Evolutionary conservation across 306 rosid species (phyloP), one percentile per base, ranked within the genome.

Genomic region (Cucurbita moschata): DNA sequence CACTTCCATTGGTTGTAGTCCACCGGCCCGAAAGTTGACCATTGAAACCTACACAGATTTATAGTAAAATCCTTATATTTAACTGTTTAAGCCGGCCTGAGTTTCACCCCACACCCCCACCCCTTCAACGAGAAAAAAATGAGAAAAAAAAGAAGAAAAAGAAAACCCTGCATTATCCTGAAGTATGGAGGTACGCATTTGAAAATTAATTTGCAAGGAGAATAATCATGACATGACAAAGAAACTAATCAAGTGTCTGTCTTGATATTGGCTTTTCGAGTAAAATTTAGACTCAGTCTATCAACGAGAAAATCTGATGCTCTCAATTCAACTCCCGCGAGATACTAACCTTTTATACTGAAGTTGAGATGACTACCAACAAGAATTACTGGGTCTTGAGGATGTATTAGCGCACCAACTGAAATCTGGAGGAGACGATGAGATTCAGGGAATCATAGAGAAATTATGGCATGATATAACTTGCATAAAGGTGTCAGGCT

Each of bases 391-490:
- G 96, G 97, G 80, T 87, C 87, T 81, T 84, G 90, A 78, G 98
- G 98, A 81, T 83, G 83, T 80, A 93, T 82, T 75, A 86, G 78
- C 23, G 94, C 92, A 76, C 98, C 98, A 65, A 88, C 96, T 73
- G 89, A 82, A 79, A 93, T 79, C 98, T 93, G 96, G 77, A 82
- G 69, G 23, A 63, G 64, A 79, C 10, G 55, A 21, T 7, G 16
- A 71, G 6, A 71, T 64, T 84, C 26, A 78, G 62, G 18, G 52
- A 7, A 61, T 53, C 54, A 79, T 49, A 71, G 76, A 61, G 53
- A 62, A 75, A 46, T 30, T 5, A 43, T 19, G 1, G 30, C 67
- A 73, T 47, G 43, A 76, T 67, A 59, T 53, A 69, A 75, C 50
- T 44, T 35, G 57, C 40, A 52, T 12, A 71, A 19, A 74, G 35